These are phyloP conservation scores for Eucalyptus cloeziana DNA, from an alignment of 345 rosid species.

Conservation along the genomic window DNA sequence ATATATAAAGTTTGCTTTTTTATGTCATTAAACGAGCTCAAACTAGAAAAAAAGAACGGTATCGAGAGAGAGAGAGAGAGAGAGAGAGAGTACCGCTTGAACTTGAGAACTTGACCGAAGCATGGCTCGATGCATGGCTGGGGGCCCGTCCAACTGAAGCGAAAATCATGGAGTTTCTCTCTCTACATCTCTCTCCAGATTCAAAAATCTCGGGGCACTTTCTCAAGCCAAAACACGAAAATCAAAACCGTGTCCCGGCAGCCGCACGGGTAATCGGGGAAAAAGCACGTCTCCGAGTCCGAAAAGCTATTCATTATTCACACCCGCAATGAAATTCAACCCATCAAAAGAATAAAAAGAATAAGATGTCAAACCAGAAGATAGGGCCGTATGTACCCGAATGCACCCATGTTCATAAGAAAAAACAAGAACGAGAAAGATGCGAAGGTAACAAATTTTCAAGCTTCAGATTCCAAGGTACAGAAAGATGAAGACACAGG, in stretches of 20 bases:
- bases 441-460: not conserved
- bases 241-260: conserved; percentile 6
- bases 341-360: not conserved
- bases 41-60: not conserved
- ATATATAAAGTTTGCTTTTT: not conserved
- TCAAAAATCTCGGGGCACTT: not conserved
- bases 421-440: not conserved
- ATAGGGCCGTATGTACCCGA: not conserved
- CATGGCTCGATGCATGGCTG: not conserved
- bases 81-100: not conserved
- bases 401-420: not conserved
- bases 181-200: not conserved
- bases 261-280: conserved; percentile 11
- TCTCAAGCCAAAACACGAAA: not conserved
- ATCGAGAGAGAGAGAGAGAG: not conserved
- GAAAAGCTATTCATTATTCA: conserved; percentile 1
- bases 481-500: not conserved
- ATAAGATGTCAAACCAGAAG: not conserved
- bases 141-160: not conserved
- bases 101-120: not conserved
- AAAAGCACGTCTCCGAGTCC: conserved; percentile 6
- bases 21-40: not conserved
- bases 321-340: not conserved
- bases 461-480: not conserved
- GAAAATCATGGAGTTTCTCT: not conserved